Percentiles rank a stretch among this genome's conserved stretches.
Evolutionary conservation across 805 yeast genomes (phyloP).

Genomic region (Hanseniaspora pseudoguilliermondii): DNA sequence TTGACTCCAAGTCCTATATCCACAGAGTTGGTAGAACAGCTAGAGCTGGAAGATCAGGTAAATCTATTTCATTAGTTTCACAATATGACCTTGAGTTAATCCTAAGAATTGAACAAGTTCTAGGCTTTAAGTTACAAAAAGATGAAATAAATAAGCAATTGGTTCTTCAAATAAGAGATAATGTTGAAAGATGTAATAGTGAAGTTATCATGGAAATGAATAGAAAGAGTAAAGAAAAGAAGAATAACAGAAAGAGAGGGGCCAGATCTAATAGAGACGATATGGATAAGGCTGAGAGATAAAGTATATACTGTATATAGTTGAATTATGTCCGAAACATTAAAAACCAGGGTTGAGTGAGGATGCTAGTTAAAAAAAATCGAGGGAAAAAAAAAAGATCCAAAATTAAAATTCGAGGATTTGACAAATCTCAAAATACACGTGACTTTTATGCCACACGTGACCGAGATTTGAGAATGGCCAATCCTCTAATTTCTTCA

Average conservation of each 20-base stretch:
- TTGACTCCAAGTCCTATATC: slow-evolving; percentile 71
- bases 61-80: slow-evolving; percentile 75
- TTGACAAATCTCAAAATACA: too few species aligned
- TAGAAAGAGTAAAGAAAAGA: slow-evolving; percentile 52
- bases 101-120: slow-evolving; percentile 75
- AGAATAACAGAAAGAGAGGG: slow-evolving; percentile 29
- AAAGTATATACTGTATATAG: slow-evolving; percentile 3
- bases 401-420: too few species aligned
- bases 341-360: too few species aligned
- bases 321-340: not conserved
- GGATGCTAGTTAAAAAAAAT: too few species aligned
- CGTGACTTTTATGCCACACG: too few species aligned
- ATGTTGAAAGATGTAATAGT: slow-evolving; percentile 83
- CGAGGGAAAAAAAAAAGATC: too few species aligned
- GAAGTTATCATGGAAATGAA: slow-evolving; percentile 67
- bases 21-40: slow-evolving; percentile 94
- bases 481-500: too few species aligned
- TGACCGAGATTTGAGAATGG: too few species aligned
- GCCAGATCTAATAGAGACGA: slow-evolving; percentile 32
- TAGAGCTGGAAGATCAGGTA: slow-evolving; percentile 82
- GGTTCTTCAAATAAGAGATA: slow-evolving; percentile 63
- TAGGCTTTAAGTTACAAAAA: slow-evolving; percentile 72
- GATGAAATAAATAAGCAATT: slow-evolving; percentile 67
- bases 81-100: slow-evolving; percentile 89
- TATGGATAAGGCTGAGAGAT: slow-evolving; percentile 35